Evolutionary conservation across 1,139 yeast genomes (phyloP).

Genomic region (Chernovozyma sophiae-reginae): DNA sequence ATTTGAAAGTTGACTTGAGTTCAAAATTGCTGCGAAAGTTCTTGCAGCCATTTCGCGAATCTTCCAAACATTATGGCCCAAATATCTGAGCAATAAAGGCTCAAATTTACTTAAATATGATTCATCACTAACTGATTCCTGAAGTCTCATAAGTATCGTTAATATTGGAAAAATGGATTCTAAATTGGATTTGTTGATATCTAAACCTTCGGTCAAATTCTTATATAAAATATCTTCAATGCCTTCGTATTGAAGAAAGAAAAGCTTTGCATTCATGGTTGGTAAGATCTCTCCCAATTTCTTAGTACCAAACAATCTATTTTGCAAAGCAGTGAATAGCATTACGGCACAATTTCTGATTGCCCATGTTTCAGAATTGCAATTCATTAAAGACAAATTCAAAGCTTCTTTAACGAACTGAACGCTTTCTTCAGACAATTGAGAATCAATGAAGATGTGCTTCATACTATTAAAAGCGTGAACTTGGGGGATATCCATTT

Average conservation of each 20-base stretch:
- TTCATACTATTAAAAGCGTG: constrained; percentile 87
- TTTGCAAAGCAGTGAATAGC: constrained; percentile 82
- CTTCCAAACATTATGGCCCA: constrained; percentile 65
- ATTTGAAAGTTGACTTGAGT: constrained; percentile 18
- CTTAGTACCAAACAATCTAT: constrained; percentile 69
- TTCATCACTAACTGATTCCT: constrained; percentile 47
- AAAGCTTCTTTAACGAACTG: constrained; percentile 55
- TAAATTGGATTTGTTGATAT: constrained; percentile 17
- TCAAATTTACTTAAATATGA: constrained; percentile 46
- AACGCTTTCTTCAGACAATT: constrained; percentile 51
- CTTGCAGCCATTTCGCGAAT: constrained; percentile 82
- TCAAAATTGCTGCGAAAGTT: constrained; percentile 52
- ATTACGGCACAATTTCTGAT: constrained; percentile 88
- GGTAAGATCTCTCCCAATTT: constrained; percentile 24
- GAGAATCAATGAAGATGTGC: constrained; percentile 66
- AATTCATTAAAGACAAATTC: constrained; percentile 55
- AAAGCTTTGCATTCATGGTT: constrained; percentile 54
- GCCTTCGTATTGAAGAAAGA: constrained; percentile 60
- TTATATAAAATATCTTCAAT: constrained; percentile 45
- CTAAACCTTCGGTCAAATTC: constrained; percentile 30
- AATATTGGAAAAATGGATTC: constrained; percentile 73
- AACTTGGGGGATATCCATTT: constrained; percentile 80
- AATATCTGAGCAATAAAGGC: constrained; percentile 41
- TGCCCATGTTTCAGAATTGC: constrained; percentile 73
- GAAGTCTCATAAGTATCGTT: constrained; percentile 65